These are phyloP conservation scores for Candida sakaeoensis DNA, from an alignment of 805 yeast genomes.

Conservation along the genomic window DNA sequence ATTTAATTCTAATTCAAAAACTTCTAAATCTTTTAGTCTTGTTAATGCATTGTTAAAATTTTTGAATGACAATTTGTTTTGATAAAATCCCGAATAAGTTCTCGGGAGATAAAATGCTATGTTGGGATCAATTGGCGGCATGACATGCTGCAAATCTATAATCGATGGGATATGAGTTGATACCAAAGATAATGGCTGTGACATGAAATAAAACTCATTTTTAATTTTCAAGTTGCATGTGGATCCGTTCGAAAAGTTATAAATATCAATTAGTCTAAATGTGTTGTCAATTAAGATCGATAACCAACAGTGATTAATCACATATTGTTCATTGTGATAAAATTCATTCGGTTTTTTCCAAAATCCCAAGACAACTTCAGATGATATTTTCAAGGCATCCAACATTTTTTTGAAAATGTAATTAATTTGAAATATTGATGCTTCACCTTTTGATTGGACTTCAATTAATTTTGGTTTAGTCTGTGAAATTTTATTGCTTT, in stretches of 20 bases:
- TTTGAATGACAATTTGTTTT: constrained; percentile 50
- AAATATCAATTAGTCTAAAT: constrained; percentile 74
- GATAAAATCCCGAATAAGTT: constrained; percentile 76
- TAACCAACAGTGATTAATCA: constrained; percentile 85
- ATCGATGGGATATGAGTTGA: constrained; percentile 85
- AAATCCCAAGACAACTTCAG: constrained; percentile 79
- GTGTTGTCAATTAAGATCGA: constrained; percentile 71
- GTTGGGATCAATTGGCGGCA: constrained; percentile 77
- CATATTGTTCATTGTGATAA: constrained; percentile 47
- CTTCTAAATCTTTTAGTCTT: constrained; percentile 67
- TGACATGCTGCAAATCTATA: constrained; percentile 76
- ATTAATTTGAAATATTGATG: constrained; percentile 69
- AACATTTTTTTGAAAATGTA: constrained; percentile 73
- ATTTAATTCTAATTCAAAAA: constrained; percentile 72
- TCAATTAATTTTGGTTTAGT: constrained; percentile 39
- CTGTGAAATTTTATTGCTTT: constrained; percentile 32
- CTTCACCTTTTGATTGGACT: constrained; percentile 47
- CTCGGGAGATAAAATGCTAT: constrained; percentile 81
- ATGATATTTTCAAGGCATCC: constrained; percentile 62
- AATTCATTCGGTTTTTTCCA: constrained; percentile 72
- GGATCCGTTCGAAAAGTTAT: constrained; percentile 31
- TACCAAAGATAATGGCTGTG: constrained; percentile 70
- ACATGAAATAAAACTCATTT: constrained; percentile 68
- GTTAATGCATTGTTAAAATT: constrained; percentile 77
- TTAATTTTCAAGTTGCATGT: constrained; percentile 28